phyloP scores from a whole-genome alignment of 441 rosid genomes.

The Oxalis stricta region DNA sequence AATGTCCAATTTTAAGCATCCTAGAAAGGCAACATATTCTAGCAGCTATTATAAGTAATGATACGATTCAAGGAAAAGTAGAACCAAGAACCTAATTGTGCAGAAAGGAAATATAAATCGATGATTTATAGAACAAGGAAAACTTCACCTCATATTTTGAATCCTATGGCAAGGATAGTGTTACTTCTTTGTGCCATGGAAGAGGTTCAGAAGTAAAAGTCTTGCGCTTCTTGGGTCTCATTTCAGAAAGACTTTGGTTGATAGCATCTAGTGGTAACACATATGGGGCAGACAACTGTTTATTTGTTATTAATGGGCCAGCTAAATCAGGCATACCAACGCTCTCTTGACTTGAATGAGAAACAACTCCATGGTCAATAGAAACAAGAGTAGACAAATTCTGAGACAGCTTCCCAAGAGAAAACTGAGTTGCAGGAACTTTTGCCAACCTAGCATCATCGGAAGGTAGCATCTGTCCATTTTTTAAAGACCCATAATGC shows the following conservation, averaged over 20 bases:
- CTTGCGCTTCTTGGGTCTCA: slow-evolving; percentile 50
- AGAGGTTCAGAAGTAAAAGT: slow-evolving; percentile 19
- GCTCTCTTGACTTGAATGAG: slow-evolving; percentile 18
- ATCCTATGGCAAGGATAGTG: slow-evolving; percentile 21
- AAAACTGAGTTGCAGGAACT: slow-evolving; percentile 14
- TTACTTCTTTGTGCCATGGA: slow-evolving; percentile 64
- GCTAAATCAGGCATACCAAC: slow-evolving; percentile 9
- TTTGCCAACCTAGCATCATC: slow-evolving; percentile 21
- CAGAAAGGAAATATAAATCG: not conserved
- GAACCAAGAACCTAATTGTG: no score
- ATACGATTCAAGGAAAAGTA: no score
- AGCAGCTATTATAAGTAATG: no score
- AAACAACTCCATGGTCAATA: slow-evolving; percentile 12
- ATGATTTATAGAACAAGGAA: not conserved
- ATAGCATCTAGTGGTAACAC: slow-evolving; percentile 13
- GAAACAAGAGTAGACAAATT: slow-evolving; percentile 13
- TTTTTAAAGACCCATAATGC: slow-evolving; percentile 26
- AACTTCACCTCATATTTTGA: slow-evolving; percentile 37
- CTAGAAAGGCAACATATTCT: no score
- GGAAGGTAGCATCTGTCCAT: slow-evolving; percentile 28
- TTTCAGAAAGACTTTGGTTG: slow-evolving; percentile 12
- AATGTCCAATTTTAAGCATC: no score
- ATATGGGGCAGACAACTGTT: slow-evolving; percentile 17
- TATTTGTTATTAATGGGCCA: slow-evolving; percentile 10
- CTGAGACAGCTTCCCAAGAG: slow-evolving; percentile 23